Evolutionary conservation across 192 early-diverging fungal species (phyloP), one percentile per base, ranked within the genome.

Genomic region (Chytriomyces sp.): DNA sequence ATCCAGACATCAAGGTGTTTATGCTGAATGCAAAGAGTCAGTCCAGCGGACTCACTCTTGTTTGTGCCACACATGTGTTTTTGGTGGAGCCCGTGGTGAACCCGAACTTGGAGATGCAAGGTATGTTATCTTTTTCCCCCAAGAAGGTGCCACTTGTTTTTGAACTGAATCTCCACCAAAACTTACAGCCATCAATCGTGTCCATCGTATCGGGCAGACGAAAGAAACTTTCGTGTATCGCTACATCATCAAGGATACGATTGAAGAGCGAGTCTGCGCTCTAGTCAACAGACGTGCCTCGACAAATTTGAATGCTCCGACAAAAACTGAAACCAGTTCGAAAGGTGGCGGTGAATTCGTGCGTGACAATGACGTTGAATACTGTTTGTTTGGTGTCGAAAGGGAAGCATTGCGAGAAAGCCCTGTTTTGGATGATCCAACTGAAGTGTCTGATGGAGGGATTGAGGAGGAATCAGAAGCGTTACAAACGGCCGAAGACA

Each of bases 61-160:
- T 85, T n/a, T 20, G 57, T 24, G 88, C 88, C n/a, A 85, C 73
- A 10, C 82, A 89, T 74, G 84, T 87, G 10, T 82, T 89, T 65
- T 62, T 89, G 7, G 78, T 89, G 61, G 88, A 89, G 69, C 88
- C 88, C 7, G 77, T 87, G 3, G 78, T 89, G 47, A 79, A 89
- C 48, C 45, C 48, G 6, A 82, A 79, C 5, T 44, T 88, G 46
- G 84, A 87, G 67, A 69, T 72, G 46, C 85, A 88, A 79, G 80
- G 81, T 81, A 0, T 61, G 23, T 16, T 5, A 23, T 76, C 35
- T 78, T 82, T 20, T 18, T 3, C 43, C 18, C 23, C n/a, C 26
- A 35, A 63, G 45, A 44, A 45, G 45, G 1, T 75, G 61, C 45
- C 10, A 9, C 11, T 72, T 10, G 48, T 60, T 20, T 20, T 5